Base-by-base conservation (phyloP, 345 rosid genomes). In the Mangifera indica region DNA sequence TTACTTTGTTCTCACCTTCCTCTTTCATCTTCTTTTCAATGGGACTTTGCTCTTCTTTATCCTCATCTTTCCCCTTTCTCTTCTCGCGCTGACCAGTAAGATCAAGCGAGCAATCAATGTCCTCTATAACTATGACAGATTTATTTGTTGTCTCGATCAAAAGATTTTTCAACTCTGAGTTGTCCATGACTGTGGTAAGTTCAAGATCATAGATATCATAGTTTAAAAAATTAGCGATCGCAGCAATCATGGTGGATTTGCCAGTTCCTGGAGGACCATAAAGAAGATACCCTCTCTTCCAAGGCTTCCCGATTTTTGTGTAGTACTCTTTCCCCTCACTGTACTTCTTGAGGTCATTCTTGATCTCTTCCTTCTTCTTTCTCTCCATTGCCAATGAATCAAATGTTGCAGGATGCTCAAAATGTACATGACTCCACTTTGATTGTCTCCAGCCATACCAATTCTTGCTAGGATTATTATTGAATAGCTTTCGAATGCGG, bases 401-500 rank as follows among this genome's bases (percentile, higher is more conserved):
- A 42, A 72, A 72, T 0, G 69, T 51, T 0, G 69, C 45, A 1
- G 75, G 69, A 55, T 72, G 55, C n/a, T 72, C 63, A 42, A 72
- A 53, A 17, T 2, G n/a, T 3, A 72, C 20, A 18, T 40, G 63
- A 37, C 34, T 75, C 40, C 78, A 66, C 51, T 57, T 64, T 22
- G 40, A 13, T 46, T 18, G 8, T 22, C 17, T 64, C 68, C 55
- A 45, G 10, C 54, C 21, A 21, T 22, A 6, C 68, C 55, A 45
- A 45, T 64, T 64, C 29, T 63, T 42, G 20, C 53, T 42, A 20
- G 52, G 52, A 63, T 37, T 18, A 22, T 85, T 80, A 0, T 83
- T 70, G 77, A 76, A 89, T 29, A 89, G 90, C 82, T 83, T 87
- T 56, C 87, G 63, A 55, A 83, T 85, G 73, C 88, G 67, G 7